phyloP scores from a whole-genome alignment of 1,284 basidiomycete genomes.

The Laetiporus sulphureus region DNA sequence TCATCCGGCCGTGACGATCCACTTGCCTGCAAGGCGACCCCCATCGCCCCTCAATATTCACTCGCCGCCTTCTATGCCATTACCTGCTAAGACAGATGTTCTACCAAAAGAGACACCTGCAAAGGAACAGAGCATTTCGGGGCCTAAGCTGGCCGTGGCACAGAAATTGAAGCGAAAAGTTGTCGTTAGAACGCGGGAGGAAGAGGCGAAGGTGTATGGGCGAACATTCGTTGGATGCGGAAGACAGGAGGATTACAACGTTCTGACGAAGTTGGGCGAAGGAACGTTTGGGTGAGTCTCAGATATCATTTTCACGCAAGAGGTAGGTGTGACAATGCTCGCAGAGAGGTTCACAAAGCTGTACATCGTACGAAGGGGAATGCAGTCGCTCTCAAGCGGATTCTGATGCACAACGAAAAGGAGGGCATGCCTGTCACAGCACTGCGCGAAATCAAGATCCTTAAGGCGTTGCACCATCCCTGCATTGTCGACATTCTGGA shows the following conservation, averaged over 20 bases:
- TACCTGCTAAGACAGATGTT: conserved; percentile 8
- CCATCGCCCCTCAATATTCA: conserved; percentile 36
- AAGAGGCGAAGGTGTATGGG: conserved; percentile 63
- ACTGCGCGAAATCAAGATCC: conserved; percentile 95
- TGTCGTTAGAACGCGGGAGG: conserved; percentile 48
- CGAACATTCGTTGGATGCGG: conserved; percentile 75
- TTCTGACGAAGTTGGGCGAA: conserved; percentile 85
- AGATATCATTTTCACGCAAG: not conserved
- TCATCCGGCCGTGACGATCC: conserved; percentile 31
- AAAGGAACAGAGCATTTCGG: conserved; percentile 3
- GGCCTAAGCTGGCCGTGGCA: conserved; percentile 5
- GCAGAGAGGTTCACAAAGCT: conserved; percentile 86
- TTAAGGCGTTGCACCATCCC: conserved; percentile 84
- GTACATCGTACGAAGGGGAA: conserved; percentile 55
- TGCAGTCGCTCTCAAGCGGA: conserved; percentile 87
- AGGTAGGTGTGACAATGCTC: conserved; percentile 4
- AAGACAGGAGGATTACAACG: conserved; percentile 69
- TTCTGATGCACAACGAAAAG: conserved; percentile 94
- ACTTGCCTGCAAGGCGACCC: conserved; percentile 32
- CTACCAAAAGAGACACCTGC: conserved; percentile 5
- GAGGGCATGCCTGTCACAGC: conserved; percentile 97
- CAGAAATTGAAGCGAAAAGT: conserved; percentile 24
- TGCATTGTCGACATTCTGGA: conserved; percentile 87
- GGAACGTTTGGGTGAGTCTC: conserved; percentile 85
- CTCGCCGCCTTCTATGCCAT: conserved; percentile 36